phyloP scores from a whole-genome alignment of 2,329 filamentous ascomycete genomes.

The Ceratocystis alfenasii region DNA sequence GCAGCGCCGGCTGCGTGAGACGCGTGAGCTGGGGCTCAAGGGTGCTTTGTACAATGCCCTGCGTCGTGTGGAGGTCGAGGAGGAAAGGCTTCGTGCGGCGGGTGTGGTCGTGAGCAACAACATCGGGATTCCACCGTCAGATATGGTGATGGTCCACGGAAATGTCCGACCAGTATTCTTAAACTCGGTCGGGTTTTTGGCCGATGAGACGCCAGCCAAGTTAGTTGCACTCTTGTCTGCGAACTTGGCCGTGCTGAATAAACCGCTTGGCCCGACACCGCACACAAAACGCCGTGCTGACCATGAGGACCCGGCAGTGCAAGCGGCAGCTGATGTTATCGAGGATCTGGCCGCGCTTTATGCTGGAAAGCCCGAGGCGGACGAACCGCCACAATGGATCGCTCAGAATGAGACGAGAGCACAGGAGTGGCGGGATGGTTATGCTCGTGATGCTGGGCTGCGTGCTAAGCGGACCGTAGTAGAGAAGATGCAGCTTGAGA shows the following conservation, averaged over 20 bases:
- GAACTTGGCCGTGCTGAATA: constrained; percentile 24
- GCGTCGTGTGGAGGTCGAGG: constrained; percentile 33
- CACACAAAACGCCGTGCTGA: constrained; percentile 28
- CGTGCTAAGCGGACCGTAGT: constrained; percentile 27
- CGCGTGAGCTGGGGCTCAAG: constrained; percentile 34
- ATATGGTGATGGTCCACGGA: constrained; percentile 22
- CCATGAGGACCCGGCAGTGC: constrained; percentile 35
- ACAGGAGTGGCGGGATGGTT: constrained; percentile 43
- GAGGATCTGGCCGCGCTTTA: constrained; percentile 35
- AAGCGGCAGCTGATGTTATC: constrained; percentile 34
- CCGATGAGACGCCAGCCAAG: constrained; percentile 11
- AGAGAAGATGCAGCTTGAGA: constrained; percentile 27
- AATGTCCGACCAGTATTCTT: constrained; percentile 4
- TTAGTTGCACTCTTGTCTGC: constrained; percentile 20
- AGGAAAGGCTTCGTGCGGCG: constrained; percentile 29
- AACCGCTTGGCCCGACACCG: constrained; percentile 29
- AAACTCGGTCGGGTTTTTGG: constrained; percentile 14
- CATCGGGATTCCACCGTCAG: constrained; percentile 3
- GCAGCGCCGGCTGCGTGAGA: constrained; percentile 39
- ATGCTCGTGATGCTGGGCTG: constrained; percentile 32
- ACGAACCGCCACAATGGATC: constrained; percentile 43
- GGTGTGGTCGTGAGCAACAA: constrained; percentile 3
- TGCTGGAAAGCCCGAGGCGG: constrained; percentile 38
- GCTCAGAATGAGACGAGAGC: constrained; percentile 35
- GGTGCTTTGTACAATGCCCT: constrained; percentile 35